Conservation (phyloP, 208 protist species). For the Leishmania tarentolae region DNA sequence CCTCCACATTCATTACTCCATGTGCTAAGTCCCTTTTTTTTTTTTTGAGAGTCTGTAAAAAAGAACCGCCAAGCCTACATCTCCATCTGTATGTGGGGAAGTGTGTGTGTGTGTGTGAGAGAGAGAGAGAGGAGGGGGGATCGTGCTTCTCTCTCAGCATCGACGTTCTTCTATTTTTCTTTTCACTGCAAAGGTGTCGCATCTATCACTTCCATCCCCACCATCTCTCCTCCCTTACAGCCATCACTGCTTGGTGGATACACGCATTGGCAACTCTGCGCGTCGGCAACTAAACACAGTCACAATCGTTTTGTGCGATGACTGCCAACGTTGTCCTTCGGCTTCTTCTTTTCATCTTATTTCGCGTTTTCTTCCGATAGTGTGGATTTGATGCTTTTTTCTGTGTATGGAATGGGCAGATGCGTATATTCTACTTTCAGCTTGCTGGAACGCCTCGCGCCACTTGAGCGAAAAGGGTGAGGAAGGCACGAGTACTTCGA, state of each 20-base stretch:
- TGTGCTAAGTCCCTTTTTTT: not conserved
- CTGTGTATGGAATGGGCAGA: too few relatives aligned
- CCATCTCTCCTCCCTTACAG: not conserved
- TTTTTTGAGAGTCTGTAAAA: not conserved
- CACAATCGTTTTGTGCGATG: not conserved
- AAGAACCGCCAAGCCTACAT: not conserved
- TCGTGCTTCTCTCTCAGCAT: not conserved
- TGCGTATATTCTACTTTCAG: not conserved
- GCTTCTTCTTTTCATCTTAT: not conserved
- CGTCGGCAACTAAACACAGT: not conserved
- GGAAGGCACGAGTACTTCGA: not conserved
- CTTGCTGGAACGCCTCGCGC: not conserved
- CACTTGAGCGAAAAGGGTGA: not conserved
- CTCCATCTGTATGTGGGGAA: too few relatives aligned
- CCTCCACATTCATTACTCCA: not conserved
- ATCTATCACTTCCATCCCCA: not conserved
- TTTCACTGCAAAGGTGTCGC: not conserved
- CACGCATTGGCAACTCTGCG: not conserved
- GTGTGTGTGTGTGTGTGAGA: not conserved
- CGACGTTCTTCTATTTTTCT: not conserved
- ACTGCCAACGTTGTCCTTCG: not conserved
- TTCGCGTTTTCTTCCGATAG: not conserved
- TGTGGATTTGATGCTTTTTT: not conserved
- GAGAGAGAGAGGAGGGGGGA: not conserved
- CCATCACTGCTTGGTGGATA: not conserved